A percentile compares a stretch with the other conserved stretches of the same genome.
phyloP scores from a whole-genome alignment of 768 basidiomycete species.

The Tricholoma hemisulphureum region DNA sequence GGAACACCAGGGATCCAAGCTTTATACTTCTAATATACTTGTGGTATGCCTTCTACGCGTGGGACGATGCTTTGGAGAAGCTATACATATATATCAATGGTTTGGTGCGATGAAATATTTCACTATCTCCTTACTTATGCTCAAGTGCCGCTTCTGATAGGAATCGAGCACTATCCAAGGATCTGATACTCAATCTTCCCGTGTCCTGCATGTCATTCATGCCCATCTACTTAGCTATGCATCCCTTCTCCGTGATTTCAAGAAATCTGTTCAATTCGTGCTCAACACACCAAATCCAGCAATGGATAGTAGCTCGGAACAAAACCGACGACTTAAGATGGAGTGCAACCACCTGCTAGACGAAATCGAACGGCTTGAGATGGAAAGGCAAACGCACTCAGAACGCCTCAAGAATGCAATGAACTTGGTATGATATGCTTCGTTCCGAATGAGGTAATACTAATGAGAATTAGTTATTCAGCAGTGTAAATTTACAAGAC shows the following conservation, averaged over 20 bases:
- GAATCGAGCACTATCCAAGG: constrained; percentile 48
- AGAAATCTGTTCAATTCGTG: constrained; percentile 51
- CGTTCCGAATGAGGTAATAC: background rate
- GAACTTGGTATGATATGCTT: constrained; percentile 35
- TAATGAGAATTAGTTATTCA: constrained; percentile 44
- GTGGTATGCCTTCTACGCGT: constrained; percentile 62
- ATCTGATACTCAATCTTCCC: constrained; percentile 45
- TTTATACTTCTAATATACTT: constrained; percentile 52
- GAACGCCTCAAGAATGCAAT: constrained; percentile 43
- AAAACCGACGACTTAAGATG: constrained; percentile 24
- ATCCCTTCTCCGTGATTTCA: constrained; percentile 54
- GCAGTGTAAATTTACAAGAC: constrained; percentile 55
- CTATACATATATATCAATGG: constrained; percentile 50
- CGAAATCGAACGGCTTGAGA: constrained; percentile 45
- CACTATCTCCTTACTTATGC: background rate
- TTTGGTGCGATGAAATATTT: constrained; percentile 35
- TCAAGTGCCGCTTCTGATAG: constrained; percentile 24
- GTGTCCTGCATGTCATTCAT: constrained; percentile 54
- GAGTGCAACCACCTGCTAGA: constrained; percentile 41
- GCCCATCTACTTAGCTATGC: constrained; percentile 61
- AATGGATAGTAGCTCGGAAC: background rate
- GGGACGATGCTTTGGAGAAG: constrained; percentile 58
- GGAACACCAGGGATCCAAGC: constrained; percentile 49
- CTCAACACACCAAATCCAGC: constrained; percentile 39
- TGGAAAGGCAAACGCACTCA: constrained; percentile 33